Evolutionary conservation across 306 rosid genomes (phyloP), one percentile per base, ranked within the genome.

Genomic region (Malus sieversii): DNA sequence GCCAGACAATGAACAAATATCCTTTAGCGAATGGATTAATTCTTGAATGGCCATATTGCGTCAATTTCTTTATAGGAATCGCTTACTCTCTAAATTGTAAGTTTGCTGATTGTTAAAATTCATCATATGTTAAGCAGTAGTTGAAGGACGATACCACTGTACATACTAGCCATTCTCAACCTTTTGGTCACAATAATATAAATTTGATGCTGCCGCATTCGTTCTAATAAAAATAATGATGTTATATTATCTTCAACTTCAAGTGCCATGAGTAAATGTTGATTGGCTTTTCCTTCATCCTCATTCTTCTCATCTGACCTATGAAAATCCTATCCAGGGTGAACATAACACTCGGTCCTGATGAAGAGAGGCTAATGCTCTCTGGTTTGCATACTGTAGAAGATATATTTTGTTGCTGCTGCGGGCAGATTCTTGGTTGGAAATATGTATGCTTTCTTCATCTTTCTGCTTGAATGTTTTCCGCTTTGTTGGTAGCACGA

Each of bases 361-460:
- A 81, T 71, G 90, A 83, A 79, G 97, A 90, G 68, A 85, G 94
- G 78, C 11, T 70, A 65, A 91, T 94, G 98, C n/a, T 86, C 58
- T 90, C 97, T 68, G 97, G 97, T 67, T 40, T 84, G 84, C 96
- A 93, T 78, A 93, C 94, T 1, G 98, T 91, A 72, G 91, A 91
- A 88, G 98, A 94, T 80, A 84, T 88, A 71, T 87, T 86, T 79
- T 91, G 97, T 80, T 90, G 96, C 87, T 79, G 89, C 83, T 94
- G 96, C 57, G 97, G 97, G 70, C 94, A 91, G 82, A 66, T 87
- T 80, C 90, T 94, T 79, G 96, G 98, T 55, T 94, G 97, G 98
- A 94, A 88, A 94, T 94, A 94, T 88, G 97, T 90, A 83, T 86
- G 91, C 53, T 85, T 82, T 84, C 77, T 60, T 60, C 6, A 10